phyloP scores from a whole-genome alignment of 78 protist species.

The Dictyostelium firmibasis region DNA sequence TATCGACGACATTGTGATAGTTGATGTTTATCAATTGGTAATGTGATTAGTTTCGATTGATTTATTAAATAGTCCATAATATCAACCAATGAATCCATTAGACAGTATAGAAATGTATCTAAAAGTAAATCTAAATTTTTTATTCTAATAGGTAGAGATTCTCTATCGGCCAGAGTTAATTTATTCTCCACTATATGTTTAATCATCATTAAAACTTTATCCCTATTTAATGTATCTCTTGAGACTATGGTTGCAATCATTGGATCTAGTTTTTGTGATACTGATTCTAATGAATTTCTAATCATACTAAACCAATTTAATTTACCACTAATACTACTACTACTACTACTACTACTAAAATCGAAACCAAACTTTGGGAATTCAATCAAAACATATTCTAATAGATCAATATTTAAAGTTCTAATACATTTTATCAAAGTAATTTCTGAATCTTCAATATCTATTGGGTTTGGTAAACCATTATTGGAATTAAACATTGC shows the following conservation, averaged over 20 bases:
- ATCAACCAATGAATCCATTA: not conserved
- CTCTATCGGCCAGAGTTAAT: not conserved
- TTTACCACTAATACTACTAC: too few species aligned
- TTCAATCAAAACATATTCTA: not conserved
- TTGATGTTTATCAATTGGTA: not conserved
- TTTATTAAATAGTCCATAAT: not conserved
- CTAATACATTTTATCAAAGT: not conserved
- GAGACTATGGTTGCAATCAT: not conserved
- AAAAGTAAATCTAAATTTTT: not conserved
- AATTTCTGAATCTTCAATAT: not conserved
- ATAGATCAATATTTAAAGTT: not conserved
- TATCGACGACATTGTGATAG: not conserved
- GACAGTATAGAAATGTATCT: not conserved
- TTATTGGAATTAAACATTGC: not conserved
- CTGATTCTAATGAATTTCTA: not conserved
- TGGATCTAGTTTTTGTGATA: not conserved
- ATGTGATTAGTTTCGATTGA: not conserved
- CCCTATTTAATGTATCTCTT: not conserved
- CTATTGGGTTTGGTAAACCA: not conserved
- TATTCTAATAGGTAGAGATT: not conserved
- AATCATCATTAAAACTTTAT: not conserved
- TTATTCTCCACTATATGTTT: not conserved
- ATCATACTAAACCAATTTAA: not conserved
- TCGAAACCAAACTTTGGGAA: not conserved
- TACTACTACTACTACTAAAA: too few species aligned